Conservation (phyloP, 371 early-diverging fungal species). For the Dinochytrium kinnereticum region DNA sequence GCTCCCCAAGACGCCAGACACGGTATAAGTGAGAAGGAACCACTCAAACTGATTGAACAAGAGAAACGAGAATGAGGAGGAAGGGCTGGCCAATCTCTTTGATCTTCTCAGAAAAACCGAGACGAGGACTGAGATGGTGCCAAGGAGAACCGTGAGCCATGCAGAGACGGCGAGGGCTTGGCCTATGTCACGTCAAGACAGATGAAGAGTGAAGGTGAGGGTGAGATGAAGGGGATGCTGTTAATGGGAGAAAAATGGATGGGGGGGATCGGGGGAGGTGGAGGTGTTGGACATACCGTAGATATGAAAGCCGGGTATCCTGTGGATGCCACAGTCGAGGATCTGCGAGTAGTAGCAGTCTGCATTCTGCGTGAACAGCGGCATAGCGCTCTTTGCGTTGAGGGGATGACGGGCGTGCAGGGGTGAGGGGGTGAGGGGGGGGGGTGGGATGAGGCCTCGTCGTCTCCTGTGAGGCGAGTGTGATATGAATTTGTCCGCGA, state of each 20-base stretch:
- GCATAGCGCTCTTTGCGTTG: too few relatives aligned
- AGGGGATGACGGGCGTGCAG: too few relatives aligned
- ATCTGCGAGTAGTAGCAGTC: constrained; percentile 1
- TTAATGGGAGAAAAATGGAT: neutral
- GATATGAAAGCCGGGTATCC: neutral
- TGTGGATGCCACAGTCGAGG: neutral
- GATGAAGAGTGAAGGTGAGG: neutral
- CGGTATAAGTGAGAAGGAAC: constrained; percentile 3
- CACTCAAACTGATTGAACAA: neutral
- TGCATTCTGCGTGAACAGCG: too few relatives aligned
- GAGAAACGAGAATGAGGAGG: neutral
- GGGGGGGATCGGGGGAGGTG: neutral
- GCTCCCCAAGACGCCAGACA: neutral
- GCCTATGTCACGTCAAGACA: neutral
- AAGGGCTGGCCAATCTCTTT: too few relatives aligned
- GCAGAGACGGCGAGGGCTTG: neutral
- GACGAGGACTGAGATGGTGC: neutral
- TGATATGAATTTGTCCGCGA: too few relatives aligned
- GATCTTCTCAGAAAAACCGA: neutral
- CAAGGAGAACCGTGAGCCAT: constrained; percentile 1
- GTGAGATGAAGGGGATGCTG: neutral
- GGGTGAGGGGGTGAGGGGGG: too few relatives aligned
- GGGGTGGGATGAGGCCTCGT: too few relatives aligned
- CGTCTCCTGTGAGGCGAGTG: too few relatives aligned
- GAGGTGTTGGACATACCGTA: constrained; percentile 3